These are phyloP conservation scores for Nymphaea thermarum DNA, from an alignment of 164 flowering plant species.

Conservation along the genomic window DNA sequence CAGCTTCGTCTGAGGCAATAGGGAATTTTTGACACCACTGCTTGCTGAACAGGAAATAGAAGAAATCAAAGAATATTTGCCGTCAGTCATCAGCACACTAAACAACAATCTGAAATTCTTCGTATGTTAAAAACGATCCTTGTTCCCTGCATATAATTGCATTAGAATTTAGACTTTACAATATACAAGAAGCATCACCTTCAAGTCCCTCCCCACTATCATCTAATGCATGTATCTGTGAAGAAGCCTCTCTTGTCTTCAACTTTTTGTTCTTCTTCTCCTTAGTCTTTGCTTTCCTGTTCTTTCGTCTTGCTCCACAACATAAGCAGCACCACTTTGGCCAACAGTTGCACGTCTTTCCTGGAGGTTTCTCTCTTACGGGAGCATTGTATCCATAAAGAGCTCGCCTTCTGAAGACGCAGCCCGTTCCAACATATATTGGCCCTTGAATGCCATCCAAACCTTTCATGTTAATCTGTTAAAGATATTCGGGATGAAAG, in stretches of 20 bases:
- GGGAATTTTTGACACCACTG: constrained; percentile 31
- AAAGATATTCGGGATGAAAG: too few relatives aligned
- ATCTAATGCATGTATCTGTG: constrained; percentile 64
- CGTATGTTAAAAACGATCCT: too few relatives aligned
- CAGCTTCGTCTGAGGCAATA: constrained; percentile 33
- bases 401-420: constrained; percentile 90
- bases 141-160: too few relatives aligned
- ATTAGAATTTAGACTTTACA: too few relatives aligned
- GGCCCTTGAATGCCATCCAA: constrained; percentile 97
- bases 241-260: constrained; percentile 37
- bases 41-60: constrained; percentile 16
- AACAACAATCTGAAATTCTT: too few relatives aligned
- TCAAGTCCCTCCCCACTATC: constrained; percentile 91
- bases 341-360: constrained; percentile 42
- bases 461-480: constrained; percentile 84
- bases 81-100: too few relatives aligned
- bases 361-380: constrained; percentile 30
- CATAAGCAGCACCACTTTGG: constrained; percentile 35
- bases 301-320: constrained; percentile 61
- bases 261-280: constrained; percentile 24
- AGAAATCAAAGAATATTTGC: too few relatives aligned
- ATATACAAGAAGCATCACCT: constrained; percentile 30
- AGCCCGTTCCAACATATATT: constrained; percentile 97
- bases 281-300: constrained; percentile 24
- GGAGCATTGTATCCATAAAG: constrained; percentile 94